phyloP scores from a whole-genome alignment of 768 basidiomycete species.

The Pisolithus albus region DNA sequence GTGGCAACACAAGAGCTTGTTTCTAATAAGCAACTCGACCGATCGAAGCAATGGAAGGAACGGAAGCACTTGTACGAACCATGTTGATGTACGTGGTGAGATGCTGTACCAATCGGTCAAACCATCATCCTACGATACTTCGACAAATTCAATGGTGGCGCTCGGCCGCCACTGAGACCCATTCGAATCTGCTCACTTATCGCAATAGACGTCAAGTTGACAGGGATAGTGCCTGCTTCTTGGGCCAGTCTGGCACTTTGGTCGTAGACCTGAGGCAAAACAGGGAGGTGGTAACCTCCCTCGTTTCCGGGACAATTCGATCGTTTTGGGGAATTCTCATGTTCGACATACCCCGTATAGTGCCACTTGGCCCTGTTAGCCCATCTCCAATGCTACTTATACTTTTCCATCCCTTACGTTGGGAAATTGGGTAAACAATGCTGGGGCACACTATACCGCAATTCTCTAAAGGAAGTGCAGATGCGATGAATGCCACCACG shows the following conservation, averaged over 20 bases:
- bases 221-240: conserved; percentile 43
- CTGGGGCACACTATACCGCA: too few species aligned
- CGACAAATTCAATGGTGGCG: not conserved
- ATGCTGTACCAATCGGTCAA: conserved; percentile 34
- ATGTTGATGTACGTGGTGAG: conserved; percentile 43
- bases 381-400: too few species aligned
- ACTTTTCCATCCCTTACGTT: too few species aligned
- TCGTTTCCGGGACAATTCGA: conserved; percentile 9
- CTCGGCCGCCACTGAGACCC: not conserved
- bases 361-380: too few species aligned
- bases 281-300: conserved; percentile 48
- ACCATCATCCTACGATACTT: conserved; percentile 30
- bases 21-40: conserved; percentile 20
- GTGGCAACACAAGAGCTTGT: conserved; percentile 36
- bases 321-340: not conserved
- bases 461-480: too few species aligned
- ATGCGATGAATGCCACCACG: too few species aligned
- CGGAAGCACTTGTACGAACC: conserved; percentile 46
- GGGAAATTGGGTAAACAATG: too few species aligned
- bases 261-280: conserved; percentile 47
- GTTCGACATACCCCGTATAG: conserved; percentile 37
- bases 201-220: conserved; percentile 43
- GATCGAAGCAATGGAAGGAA: conserved; percentile 42
- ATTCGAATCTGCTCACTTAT: conserved; percentile 30
- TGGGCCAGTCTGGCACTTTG: conserved; percentile 35